Conservation (phyloP, 441 rosid species). For the Sinapis alba region DNA sequence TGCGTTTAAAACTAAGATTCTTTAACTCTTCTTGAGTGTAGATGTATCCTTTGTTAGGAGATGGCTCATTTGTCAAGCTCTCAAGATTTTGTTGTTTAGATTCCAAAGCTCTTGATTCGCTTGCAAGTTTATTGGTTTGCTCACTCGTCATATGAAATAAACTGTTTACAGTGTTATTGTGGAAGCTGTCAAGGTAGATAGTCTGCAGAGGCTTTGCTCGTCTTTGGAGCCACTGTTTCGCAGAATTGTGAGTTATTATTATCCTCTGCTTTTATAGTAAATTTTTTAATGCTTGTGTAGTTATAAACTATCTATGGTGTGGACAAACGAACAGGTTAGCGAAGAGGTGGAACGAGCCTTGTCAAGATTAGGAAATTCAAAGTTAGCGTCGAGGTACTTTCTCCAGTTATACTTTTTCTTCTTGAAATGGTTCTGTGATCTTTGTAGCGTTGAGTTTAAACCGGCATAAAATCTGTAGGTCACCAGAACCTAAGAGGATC, state of each 20-base stretch:
- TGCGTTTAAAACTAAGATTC: not conserved
- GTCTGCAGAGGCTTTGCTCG: slow-evolving; percentile 92
- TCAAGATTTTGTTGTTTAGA: not conserved
- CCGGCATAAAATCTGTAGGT: slow-evolving; percentile 40
- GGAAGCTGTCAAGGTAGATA: slow-evolving; percentile 98
- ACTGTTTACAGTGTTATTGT: slow-evolving; percentile 79
- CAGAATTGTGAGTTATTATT: slow-evolving; percentile 68
- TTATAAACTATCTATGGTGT: slow-evolving; percentile 8
- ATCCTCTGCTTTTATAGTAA: not conserved
- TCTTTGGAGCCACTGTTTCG: slow-evolving; percentile 98
- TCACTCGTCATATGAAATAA: slow-evolving; percentile 34
- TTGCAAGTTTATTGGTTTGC: slow-evolving; percentile 7
- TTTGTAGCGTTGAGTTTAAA: slow-evolving; percentile 14
- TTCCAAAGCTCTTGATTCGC: not conserved
- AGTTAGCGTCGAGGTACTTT: slow-evolving; percentile 66
- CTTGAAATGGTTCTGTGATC: not conserved
- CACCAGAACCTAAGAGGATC: slow-evolving; percentile 60
- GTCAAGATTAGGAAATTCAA: slow-evolving; percentile 70
- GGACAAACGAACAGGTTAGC: slow-evolving; percentile 65
- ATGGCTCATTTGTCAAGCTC: not conserved
- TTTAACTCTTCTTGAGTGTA: slow-evolving; percentile 3
- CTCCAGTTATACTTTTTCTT: slow-evolving; percentile 10
- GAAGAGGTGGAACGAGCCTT: slow-evolving; percentile 98
- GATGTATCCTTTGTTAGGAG: not conserved
- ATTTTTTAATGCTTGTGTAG: not conserved